These are phyloP conservation scores for Collybia nuda DNA, from an alignment of 768 basidiomycete species.

Conservation along the genomic window DNA sequence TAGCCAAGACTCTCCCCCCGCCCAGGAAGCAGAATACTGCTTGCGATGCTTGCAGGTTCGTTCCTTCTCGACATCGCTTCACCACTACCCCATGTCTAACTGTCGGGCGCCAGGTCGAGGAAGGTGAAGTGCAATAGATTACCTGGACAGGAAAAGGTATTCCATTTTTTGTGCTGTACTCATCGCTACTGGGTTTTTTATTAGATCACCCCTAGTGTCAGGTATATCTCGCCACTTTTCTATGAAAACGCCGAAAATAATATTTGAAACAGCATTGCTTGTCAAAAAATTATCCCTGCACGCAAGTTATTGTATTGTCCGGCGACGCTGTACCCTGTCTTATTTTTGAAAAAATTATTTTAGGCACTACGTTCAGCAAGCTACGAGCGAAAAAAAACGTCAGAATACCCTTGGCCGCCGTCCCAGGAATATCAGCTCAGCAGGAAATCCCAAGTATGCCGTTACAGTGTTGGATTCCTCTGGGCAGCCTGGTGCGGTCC, in stretches of 20 bases:
- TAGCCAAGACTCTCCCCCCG: slow-evolving; percentile 78
- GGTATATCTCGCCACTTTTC: slow-evolving; percentile 37
- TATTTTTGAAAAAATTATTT: slow-evolving; percentile 5
- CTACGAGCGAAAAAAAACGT: slow-evolving; percentile 83
- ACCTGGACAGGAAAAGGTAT: slow-evolving; percentile 80
- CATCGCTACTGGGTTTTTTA: not conserved
- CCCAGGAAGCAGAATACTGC: slow-evolving; percentile 92
- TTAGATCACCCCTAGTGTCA: slow-evolving; percentile 49
- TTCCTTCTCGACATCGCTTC: slow-evolving; percentile 1
- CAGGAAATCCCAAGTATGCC: slow-evolving; percentile 43
- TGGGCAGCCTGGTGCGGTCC: slow-evolving; percentile 21
- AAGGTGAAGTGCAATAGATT: slow-evolving; percentile 89
- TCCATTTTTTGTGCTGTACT: slow-evolving; percentile 11
- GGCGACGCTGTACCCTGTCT: slow-evolving; percentile 1
- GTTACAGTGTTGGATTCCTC: slow-evolving; percentile 21
- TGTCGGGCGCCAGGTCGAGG: slow-evolving; percentile 51
- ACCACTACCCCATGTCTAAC: slow-evolving; percentile 13
- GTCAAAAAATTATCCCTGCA: slow-evolving; percentile 90
- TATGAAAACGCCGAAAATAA: slow-evolving; percentile 7
- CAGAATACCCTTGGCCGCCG: slow-evolving; percentile 53
- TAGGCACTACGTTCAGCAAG: slow-evolving; percentile 82
- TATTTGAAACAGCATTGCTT: slow-evolving; percentile 65
- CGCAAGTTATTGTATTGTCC: slow-evolving; percentile 49
- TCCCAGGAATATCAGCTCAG: slow-evolving; percentile 61
- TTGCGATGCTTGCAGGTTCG: slow-evolving; percentile 87